Base-by-base conservation (phyloP, 345 rosid species). In the Tarenaya hassleriana region DNA sequence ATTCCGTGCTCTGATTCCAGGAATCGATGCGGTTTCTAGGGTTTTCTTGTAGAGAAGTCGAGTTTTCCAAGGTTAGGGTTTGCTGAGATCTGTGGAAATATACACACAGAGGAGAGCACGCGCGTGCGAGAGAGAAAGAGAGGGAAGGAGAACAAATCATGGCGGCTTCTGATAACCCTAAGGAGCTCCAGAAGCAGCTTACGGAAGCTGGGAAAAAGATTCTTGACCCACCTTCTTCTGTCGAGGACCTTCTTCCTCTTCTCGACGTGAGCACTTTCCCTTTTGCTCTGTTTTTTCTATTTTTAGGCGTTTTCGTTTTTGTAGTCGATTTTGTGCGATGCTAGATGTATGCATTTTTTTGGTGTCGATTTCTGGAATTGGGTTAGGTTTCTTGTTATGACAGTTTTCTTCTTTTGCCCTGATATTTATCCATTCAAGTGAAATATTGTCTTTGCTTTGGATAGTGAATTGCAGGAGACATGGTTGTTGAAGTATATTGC, bases 201-300 rank as follows among this genome's bases (percentile, higher is more conserved):
- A 5, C 44, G 64, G 85, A 83, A 50, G 85, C 94, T 29, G 97
- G 89, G 11, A 75, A 71, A 13, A 77, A 55, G 75, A 89, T 94
- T 31, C n/a, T 73, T 16, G 69, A 74, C 51, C 85, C 89, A n/a
- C 82, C 95, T 47, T 52, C 84, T 29, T 66, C 86, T 3, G 71
- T 75, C 17, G 88, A 83, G 8, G 86, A 78, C 40, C 91, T 92
- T 58, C 88, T 92, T 62, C 54, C 76, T 60, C 82, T 88, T 53
- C 94, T 92, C 7, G 90, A 92, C 33, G 98, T 83, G 60, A 76
- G 86, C 68, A 56, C 15, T 58, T 4, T 66, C 44, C 4, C 69
- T 31, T 35, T 52, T 21, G 3, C 3, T 16, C 55, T 47, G 10
- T 46, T 4, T 27, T 0, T 47, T 27, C 12, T 15, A 38, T 44